phyloP scores from a whole-genome alignment of 495 filamentous ascomycete genomes.

The Parathielavia hyrcaniae region DNA sequence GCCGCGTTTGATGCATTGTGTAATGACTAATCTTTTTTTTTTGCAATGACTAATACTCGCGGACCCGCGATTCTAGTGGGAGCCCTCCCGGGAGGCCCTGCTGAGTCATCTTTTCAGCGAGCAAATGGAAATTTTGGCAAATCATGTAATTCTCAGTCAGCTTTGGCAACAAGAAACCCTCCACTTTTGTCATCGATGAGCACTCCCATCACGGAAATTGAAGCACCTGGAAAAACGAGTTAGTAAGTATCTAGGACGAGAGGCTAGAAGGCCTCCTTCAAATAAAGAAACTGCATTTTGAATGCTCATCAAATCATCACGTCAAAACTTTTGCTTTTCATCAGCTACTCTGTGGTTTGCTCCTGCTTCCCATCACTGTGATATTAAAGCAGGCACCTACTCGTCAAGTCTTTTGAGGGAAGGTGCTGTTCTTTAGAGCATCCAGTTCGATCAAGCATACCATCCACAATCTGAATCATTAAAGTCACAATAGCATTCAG shows the following conservation, averaged over 20 bases:
- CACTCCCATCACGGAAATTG: too few species aligned
- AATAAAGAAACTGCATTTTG: constrained; percentile 1
- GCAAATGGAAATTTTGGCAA: too few species aligned
- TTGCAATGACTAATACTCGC: too few species aligned
- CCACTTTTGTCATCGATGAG: too few species aligned
- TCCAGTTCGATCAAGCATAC: background rate
- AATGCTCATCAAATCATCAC: constrained; percentile 13
- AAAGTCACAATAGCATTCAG: constrained; percentile 12
- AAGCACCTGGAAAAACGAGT: too few species aligned
- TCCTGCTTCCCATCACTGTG: background rate
- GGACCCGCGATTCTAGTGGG: too few species aligned
- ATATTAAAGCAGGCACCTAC: constrained; percentile 7
- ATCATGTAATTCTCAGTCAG: too few species aligned
- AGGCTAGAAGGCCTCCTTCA: background rate
- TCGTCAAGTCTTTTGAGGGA: background rate
- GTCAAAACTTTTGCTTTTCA: background rate
- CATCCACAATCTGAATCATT: constrained; percentile 1
- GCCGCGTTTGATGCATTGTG: too few species aligned
- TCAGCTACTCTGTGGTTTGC: background rate
- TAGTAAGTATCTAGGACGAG: background rate
- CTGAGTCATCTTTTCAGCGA: too few species aligned
- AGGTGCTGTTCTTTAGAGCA: background rate
- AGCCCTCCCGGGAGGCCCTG: too few species aligned
- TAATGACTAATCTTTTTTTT: too few species aligned
- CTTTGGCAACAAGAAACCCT: background rate